Conservation (phyloP, 805 yeast genomes). For the Myxozyma neglecta region DNA sequence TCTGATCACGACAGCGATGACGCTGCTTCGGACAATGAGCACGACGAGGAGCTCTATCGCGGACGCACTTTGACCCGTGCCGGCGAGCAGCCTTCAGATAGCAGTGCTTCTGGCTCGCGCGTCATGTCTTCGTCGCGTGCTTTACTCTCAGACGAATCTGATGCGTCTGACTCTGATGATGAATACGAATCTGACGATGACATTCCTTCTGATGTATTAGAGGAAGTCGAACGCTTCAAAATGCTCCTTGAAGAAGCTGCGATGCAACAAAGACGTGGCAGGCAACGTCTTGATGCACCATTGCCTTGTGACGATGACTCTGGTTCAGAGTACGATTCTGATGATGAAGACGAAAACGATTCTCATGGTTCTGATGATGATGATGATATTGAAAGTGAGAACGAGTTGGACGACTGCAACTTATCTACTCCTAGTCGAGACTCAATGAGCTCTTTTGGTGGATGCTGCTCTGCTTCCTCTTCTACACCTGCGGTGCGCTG, state of each 20-base stretch:
- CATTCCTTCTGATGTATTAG: conserved; percentile 9
- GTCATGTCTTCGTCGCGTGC: conserved; percentile 12
- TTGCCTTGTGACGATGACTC: conserved; percentile 5
- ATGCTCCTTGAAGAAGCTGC: conserved; percentile 12
- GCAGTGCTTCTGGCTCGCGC: conserved; percentile 8
- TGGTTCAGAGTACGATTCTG: background rate
- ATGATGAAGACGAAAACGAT: conserved; percentile 8
- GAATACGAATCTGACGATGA: background rate
- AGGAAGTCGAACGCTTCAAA: conserved; percentile 15
- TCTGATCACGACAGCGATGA: background rate
- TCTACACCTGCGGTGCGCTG: background rate
- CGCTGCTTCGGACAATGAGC: background rate
- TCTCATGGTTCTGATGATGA: background rate
- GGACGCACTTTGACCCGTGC: conserved; percentile 14
- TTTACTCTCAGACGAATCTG: conserved; percentile 13
- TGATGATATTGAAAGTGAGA: background rate
- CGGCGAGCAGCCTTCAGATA: conserved; percentile 9
- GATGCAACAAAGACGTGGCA: background rate
- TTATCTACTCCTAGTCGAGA: background rate
- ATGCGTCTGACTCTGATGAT: background rate
- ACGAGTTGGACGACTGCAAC: background rate
- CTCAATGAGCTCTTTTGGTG: background rate
- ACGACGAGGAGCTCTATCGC: conserved; percentile 6
- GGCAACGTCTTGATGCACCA: background rate
- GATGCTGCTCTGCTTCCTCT: background rate